Evolutionary conservation across 2,329 filamentous ascomycete species (phyloP).

Genomic region (Trichophyton benhamiae): DNA sequence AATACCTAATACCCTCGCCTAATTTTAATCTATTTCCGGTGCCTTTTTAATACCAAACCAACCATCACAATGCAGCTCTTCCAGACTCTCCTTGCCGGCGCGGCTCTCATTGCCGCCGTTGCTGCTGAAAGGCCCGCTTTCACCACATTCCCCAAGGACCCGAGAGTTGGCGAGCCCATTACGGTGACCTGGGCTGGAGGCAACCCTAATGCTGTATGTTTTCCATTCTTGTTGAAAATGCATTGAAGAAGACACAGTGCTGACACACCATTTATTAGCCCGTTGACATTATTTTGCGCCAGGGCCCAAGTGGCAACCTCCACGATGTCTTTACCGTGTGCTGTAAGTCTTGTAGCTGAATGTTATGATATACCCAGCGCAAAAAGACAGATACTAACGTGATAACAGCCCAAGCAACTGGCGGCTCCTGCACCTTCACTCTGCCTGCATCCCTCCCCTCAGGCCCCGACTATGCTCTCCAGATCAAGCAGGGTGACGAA

Average conservation of each 20-base stretch:
- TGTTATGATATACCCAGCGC: background rate
- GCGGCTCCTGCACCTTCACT: conserved; percentile 41
- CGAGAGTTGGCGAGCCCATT: conserved; percentile 39
- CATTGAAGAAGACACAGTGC: conserved; percentile 9
- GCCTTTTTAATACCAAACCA: background rate
- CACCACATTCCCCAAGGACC: conserved; percentile 39
- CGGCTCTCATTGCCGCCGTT: conserved; percentile 33
- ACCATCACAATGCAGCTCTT: conserved; percentile 39
- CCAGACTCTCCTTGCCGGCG: conserved; percentile 36
- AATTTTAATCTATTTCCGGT: background rate
- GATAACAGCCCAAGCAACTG: conserved; percentile 29
- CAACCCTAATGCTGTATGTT: conserved; percentile 19
- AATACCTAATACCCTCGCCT: conserved; percentile 1
- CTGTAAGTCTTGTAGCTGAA: conserved; percentile 6
- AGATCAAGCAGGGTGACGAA: conserved; percentile 42
- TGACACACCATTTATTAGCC: conserved; percentile 25
- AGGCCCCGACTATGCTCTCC: conserved; percentile 44
- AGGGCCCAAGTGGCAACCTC: conserved; percentile 41
- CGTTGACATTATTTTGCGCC: conserved; percentile 45
- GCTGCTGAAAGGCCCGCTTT: conserved; percentile 38
- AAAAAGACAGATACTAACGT: background rate
- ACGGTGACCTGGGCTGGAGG: conserved; percentile 39
- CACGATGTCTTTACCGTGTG: conserved; percentile 40
- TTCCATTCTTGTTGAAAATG: background rate
- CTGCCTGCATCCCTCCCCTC: conserved; percentile 33